These are phyloP conservation scores for Penicillium vulpinum DNA, from an alignment of 2,329 filamentous ascomycete species.

Conservation along the genomic window DNA sequence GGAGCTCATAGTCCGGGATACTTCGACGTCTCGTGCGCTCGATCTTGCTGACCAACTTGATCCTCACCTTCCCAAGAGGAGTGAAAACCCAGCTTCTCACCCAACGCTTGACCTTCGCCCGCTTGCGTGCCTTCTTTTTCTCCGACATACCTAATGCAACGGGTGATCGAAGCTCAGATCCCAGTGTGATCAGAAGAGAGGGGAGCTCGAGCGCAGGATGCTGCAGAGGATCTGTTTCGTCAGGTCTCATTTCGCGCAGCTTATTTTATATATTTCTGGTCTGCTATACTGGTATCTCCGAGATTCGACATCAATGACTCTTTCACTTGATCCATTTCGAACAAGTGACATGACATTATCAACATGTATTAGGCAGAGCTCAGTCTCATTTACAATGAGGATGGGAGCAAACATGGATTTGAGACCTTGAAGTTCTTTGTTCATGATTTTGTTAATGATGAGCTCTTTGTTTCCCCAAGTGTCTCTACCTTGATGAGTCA, in stretches of 20 bases:
- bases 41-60: not conserved
- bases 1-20: not conserved
- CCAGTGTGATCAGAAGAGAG: not conserved
- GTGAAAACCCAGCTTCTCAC: constrained; percentile 2
- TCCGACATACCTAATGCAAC: not conserved
- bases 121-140: not conserved
- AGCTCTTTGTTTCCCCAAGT: not conserved
- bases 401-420: not conserved
- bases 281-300: not conserved
- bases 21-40: not conserved
- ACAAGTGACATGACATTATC: not conserved
- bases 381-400: constrained; percentile 1
- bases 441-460: not conserved
- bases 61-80: not conserved
- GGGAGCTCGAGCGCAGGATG: not conserved
- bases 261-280: not conserved
- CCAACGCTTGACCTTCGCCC: not conserved
- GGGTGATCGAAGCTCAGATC: not conserved
- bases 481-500: not conserved
- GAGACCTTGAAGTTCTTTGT: not conserved
- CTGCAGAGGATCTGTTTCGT: not conserved
- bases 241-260: not conserved
- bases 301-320: not conserved
- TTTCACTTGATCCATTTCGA: not conserved
- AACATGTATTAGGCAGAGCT: not conserved